Evolutionary conservation across 306 rosid species (phyloP), one percentile per base, ranked within the genome.

Genomic region (Mimosa bimucronata): DNA sequence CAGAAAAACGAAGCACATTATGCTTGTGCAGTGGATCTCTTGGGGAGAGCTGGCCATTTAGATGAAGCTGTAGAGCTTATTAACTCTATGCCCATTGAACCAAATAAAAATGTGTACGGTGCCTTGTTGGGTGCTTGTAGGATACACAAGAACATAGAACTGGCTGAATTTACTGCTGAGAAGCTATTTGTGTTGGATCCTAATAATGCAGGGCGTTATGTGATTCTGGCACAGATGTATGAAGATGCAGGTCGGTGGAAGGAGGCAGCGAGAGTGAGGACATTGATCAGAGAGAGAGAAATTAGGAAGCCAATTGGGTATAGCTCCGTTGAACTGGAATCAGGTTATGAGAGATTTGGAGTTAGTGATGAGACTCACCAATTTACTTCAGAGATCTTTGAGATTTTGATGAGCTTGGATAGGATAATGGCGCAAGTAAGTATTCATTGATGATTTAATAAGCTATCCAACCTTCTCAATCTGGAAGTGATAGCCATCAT

Each of bases 51-150:
- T 5, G 97, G 97, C 50, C 77, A 86, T 52, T 45, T 91, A 9
- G 85, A 90, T 44, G 82, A 79, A 46, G 97, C 98, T 28, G 83
- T 86, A 12, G 85, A 88, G 74, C 78, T 91, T 71, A 83, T 91
- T 26, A 74, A 67, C 58, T 77, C 82, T 45, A 91, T 94, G 95
- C 97, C 95, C n/a, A 65, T 91, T 60, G 55, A 84, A 82, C 90
- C 98, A 2, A 94, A 87, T 30, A 94, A 90, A 81, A 86, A 81
- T 86, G 92, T 87, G 73, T 90, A 90, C 45, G 95, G 97, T 66
- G 97, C 95, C 45, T 84, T 94, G 87, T 81, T 94, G 41, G 97
- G 97, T 52, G 97, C 92, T 31, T 90, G 95, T 81, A 88, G 91
- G 82, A 90, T 89, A 81, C 92, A 94, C 41, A 87, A 90, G 18